phyloP scores from a whole-genome alignment of 345 rosid genomes.

The Syzygium oleosum region DNA sequence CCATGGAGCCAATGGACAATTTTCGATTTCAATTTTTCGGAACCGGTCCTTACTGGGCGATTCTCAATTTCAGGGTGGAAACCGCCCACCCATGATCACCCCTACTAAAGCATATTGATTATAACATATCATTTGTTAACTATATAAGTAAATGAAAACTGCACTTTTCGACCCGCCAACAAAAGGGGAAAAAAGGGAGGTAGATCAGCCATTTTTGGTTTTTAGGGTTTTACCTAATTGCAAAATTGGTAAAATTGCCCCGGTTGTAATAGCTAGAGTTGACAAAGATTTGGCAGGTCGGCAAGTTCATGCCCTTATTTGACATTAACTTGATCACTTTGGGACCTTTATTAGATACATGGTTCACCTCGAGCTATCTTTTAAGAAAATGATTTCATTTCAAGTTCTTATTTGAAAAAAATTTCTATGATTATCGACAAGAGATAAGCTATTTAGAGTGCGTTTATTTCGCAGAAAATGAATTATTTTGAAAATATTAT shows the following conservation, averaged over 20 bases:
- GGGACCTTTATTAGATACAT: too few relatives aligned
- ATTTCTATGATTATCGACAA: not conserved
- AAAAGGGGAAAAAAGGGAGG: not conserved
- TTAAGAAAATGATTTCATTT: rapidly evolving
- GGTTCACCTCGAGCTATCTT: rapidly evolving
- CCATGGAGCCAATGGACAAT: rapidly evolving
- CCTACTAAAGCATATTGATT: not conserved
- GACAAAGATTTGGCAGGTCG: not conserved
- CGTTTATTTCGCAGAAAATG: too few relatives aligned
- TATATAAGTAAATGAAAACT: not conserved
- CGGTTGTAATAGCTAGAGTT: too few relatives aligned
- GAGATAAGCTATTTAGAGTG: not conserved
- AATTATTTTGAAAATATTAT: too few relatives aligned
- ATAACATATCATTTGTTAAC: not conserved
- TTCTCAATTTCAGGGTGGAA: too few relatives aligned
- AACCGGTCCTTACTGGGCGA: too few relatives aligned
- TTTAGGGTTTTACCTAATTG: not conserved
- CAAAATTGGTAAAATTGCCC: not conserved
- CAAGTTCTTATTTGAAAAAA: rapidly evolving
- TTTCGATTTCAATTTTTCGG: too few relatives aligned
- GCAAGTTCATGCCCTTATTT: not conserved
- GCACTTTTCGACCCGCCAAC: not conserved
- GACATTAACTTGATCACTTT: not conserved
- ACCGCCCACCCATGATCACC: too few relatives aligned
- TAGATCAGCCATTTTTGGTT: not conserved